These are phyloP conservation scores for Actinomortierella wolfii DNA, from an alignment of 371 early-diverging fungal genomes.

Conservation along the genomic window DNA sequence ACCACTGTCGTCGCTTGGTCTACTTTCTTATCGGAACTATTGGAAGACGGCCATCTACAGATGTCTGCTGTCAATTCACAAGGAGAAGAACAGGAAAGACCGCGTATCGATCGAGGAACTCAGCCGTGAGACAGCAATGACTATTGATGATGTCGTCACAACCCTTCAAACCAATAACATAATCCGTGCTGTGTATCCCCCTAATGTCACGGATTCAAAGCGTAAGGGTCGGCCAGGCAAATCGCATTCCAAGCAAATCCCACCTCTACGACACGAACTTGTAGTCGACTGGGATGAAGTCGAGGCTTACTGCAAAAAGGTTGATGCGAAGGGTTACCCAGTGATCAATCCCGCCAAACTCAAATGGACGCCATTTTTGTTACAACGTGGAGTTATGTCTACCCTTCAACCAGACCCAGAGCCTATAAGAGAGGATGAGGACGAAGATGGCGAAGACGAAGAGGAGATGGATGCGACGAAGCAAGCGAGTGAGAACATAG, in stretches of 20 bases:
- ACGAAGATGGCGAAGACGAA: not conserved
- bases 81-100: constrained; percentile 40
- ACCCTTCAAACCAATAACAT: constrained; percentile 66
- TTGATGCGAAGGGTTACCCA: constrained; percentile 53
- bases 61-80: constrained; percentile 37
- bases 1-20: constrained; percentile 98
- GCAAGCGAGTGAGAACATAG: not conserved
- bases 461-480: not conserved
- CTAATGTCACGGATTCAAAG: constrained; percentile 16
- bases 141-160: constrained; percentile 74
- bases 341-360: constrained; percentile 57
- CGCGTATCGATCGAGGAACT: constrained; percentile 61
- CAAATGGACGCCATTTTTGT: constrained; percentile 69
- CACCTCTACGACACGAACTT: constrained; percentile 43
- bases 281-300: constrained; percentile 48
- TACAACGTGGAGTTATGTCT: constrained; percentile 47
- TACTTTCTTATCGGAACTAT: constrained; percentile 89
- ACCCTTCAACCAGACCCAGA: constrained; percentile 5
- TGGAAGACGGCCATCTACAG: constrained; percentile 69
- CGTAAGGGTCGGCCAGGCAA: constrained; percentile 24
- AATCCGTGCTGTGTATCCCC: constrained; percentile 48
- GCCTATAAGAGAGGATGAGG: not conserved
- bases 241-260: constrained; percentile 18
- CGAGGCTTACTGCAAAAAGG: constrained; percentile 47
- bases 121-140: constrained; percentile 66